Conservation (phyloP, 108 stramenopile genomes). For the Cyclotella kingstonii region DNA sequence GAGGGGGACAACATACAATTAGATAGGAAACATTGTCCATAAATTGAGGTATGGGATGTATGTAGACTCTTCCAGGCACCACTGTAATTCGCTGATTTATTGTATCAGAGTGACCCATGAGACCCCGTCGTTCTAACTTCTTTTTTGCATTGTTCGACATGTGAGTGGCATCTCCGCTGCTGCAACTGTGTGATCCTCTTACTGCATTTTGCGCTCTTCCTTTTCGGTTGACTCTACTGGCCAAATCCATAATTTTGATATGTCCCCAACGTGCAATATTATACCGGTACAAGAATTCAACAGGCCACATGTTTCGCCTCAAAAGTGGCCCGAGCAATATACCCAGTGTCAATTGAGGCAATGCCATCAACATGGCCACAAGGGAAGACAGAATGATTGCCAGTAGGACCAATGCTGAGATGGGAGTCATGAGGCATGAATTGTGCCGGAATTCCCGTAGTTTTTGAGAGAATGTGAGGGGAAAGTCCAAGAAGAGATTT, state of each 20-base stretch:
- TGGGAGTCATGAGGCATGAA: conserved; percentile 68
- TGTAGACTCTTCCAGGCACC: conserved; percentile 63
- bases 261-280: conserved; percentile 69
- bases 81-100: conserved; percentile 69
- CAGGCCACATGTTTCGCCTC: conserved; percentile 50
- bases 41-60: conserved; percentile 72
- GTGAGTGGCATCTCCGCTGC: not conserved
- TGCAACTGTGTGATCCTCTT: conserved; percentile 27
- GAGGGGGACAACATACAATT: conserved; percentile 58
- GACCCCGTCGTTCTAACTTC: conserved; percentile 3
- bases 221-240: conserved; percentile 7
- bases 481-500: not conserved
- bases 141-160: not conserved
- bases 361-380: conserved; percentile 36
- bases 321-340: conserved; percentile 61
- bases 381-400: conserved; percentile 47
- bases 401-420: conserved; percentile 52
- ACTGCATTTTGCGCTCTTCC: not conserved
- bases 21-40: conserved; percentile 77
- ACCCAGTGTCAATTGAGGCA: conserved; percentile 65
- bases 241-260: conserved; percentile 46
- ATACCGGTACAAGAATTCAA: conserved; percentile 75
- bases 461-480: conserved; percentile 13
- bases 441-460: conserved; percentile 71
- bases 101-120: conserved; percentile 64